Evolutionary conservation across 2,329 filamentous ascomycete species (phyloP).

Genomic region (Exophiala spinifera): DNA sequence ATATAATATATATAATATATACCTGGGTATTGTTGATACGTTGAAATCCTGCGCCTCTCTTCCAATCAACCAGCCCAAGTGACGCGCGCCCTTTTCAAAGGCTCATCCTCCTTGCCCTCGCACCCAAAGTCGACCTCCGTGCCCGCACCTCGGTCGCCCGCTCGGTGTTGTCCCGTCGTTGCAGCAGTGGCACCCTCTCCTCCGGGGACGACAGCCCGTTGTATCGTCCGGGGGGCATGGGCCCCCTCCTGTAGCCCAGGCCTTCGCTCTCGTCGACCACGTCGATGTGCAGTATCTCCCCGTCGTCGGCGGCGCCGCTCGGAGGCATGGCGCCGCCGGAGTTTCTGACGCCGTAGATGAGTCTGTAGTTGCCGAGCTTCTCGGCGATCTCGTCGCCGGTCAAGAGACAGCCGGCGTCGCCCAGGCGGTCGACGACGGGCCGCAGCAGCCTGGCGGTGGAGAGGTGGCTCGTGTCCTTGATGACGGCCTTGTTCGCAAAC

Average conservation of each 20-base stretch:
- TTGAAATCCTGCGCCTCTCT: not conserved
- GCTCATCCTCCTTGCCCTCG: slow-evolving; percentile 10
- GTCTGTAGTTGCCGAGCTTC: slow-evolving; percentile 17
- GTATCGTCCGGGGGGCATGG: slow-evolving; percentile 17
- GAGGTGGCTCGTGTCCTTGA: slow-evolving; percentile 24
- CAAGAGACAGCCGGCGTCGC: slow-evolving; percentile 20
- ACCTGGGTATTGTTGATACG: no score
- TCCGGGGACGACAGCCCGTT: slow-evolving; percentile 8
- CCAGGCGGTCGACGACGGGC: slow-evolving; percentile 22
- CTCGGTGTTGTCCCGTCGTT: not conserved
- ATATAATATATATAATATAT: no score
- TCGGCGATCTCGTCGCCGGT: slow-evolving; percentile 27
- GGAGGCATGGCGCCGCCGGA: slow-evolving; percentile 17
- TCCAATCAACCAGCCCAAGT: not conserved
- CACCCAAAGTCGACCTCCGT: not conserved
- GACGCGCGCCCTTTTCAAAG: not conserved
- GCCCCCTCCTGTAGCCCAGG: slow-evolving; percentile 5
- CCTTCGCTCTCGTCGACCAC: slow-evolving; percentile 17
- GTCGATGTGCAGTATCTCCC: slow-evolving; percentile 7
- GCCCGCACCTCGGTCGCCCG: no score
- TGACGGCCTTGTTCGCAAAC: slow-evolving; percentile 23
- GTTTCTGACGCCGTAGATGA: slow-evolving; percentile 29
- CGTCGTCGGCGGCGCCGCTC: slow-evolving; percentile 4
- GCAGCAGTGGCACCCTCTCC: slow-evolving; percentile 1
- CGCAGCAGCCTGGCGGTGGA: slow-evolving; percentile 19